These are phyloP conservation scores for Suillus cothurnatus DNA, from an alignment of 768 basidiomycete genomes.

Conservation along the genomic window DNA sequence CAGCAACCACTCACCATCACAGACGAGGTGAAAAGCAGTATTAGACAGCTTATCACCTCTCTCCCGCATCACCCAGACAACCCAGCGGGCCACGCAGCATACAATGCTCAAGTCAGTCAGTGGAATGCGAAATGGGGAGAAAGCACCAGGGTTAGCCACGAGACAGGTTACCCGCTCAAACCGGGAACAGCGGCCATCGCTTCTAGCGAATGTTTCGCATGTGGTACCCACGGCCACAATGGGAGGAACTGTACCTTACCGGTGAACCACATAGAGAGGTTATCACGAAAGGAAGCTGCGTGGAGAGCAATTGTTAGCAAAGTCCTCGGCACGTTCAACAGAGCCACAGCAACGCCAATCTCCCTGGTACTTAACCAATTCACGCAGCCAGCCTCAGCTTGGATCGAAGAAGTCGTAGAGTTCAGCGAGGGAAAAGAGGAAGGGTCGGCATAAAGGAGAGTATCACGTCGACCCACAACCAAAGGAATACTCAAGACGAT, in stretches of 20 bases:
- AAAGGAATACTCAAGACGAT: neutral
- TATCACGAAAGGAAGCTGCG: neutral
- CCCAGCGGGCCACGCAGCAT: too few species aligned
- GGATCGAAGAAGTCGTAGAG: neutral
- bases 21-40: too few species aligned
- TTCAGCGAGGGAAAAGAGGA: neutral
- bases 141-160: too few species aligned
- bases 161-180: too few species aligned
- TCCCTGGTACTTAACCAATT: neutral
- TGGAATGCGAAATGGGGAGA: too few species aligned
- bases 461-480: neutral
- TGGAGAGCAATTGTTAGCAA: neutral
- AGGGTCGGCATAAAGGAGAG: neutral
- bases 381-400: neutral
- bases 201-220: neutral
- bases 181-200: too few species aligned
- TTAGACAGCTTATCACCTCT: neutral
- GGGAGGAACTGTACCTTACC: neutral
- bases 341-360: neutral
- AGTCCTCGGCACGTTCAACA: neutral
- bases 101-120: too few species aligned
- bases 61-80: too few species aligned
- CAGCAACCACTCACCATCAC: too few species aligned
- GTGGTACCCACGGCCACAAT: neutral
- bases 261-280: neutral